These are phyloP conservation scores for Blepharisma undulans DNA, from an alignment of 169 alveolate genomes.

Conservation along the genomic window DNA sequence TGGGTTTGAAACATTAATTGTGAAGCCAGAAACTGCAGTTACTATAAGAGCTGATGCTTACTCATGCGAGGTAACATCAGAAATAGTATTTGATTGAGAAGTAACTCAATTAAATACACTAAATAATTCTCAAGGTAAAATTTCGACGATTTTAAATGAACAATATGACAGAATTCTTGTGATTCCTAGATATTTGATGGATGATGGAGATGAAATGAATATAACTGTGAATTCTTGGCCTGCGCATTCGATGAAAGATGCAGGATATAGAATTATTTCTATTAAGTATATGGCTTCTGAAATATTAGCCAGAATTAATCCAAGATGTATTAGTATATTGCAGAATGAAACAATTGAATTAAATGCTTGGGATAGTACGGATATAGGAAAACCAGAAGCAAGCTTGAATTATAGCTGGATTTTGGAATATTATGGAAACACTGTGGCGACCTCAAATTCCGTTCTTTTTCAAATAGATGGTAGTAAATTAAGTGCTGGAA, in stretches of 20 bases:
- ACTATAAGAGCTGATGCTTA: neutral
- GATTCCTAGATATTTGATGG: neutral
- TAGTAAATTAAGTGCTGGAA: neutral
- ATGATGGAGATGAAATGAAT: neutral
- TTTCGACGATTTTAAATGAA: neutral
- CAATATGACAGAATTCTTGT: neutral
- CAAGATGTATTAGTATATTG: neutral
- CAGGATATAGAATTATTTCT: neutral
- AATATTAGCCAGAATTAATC: neutral
- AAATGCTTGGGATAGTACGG: neutral
- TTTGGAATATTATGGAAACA: neutral
- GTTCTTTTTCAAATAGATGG: neutral
- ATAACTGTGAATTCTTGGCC: neutral
- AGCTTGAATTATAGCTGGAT: neutral
- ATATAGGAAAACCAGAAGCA: neutral
- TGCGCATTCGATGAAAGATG: neutral
- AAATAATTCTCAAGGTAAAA: neutral
- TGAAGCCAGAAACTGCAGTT: neutral
- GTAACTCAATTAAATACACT: neutral
- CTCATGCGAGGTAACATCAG: neutral
- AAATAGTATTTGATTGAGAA: neutral
- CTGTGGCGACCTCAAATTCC: neutral
- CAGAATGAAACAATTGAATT: neutral
- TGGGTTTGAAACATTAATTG: neutral
- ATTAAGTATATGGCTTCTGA: neutral